Base-by-base conservation (phyloP, 2,329 filamentous ascomycete species). In the Plectosphaerella plurivora region DNA sequence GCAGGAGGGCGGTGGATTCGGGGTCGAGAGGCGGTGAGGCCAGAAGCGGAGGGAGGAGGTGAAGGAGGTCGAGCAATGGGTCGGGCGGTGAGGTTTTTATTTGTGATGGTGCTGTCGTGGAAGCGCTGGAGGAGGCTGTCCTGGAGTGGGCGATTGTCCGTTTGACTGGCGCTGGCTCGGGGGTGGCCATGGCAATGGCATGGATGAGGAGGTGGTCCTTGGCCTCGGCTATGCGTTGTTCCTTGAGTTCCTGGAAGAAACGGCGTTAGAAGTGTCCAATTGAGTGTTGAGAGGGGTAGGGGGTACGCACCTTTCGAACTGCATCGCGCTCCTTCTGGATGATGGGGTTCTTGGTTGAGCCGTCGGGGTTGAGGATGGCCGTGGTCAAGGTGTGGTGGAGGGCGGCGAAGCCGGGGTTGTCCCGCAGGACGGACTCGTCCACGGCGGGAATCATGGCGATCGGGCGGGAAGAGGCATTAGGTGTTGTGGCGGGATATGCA, bases 331-430 rank as follows among this genome's bases (percentile, higher is more conserved):
- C 75, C 57, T 77, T 76, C 15, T 73, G 72, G 2, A 70, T 67
- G n/a, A 72, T 68, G 57, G 77, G 72, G n/a, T 73, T 67, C 60
- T 74, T 81, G 2, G 80, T 82, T 9, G 82, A 81, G 2, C 78
- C 82, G 64, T 85, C 78, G 0, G 75, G 65, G 57, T 83, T 81
- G 5, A 87, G 72, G 24, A 84, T 64, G 2, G 71, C 71, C 1
- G 72, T 76, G 7, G 77, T 79, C 45, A 87, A 69, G 12, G 73
- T 78, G 15, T 68, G 71, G 65, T 86, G 82, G 5, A 87, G 72
- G 35, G 72, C 70, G n/a, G 79, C 77, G 59, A 86, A 87, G 20
- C 79, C 74, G 0, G 82, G 82, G 56, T 86, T 86, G 53, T 71
- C 73, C 50, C 74, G 65, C 1, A 87, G 64, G 16, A 86, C 68